Evolutionary conservation across 352 stramenopile genomes (phyloP).

Genomic region (Elongisporangium prolatum): DNA sequence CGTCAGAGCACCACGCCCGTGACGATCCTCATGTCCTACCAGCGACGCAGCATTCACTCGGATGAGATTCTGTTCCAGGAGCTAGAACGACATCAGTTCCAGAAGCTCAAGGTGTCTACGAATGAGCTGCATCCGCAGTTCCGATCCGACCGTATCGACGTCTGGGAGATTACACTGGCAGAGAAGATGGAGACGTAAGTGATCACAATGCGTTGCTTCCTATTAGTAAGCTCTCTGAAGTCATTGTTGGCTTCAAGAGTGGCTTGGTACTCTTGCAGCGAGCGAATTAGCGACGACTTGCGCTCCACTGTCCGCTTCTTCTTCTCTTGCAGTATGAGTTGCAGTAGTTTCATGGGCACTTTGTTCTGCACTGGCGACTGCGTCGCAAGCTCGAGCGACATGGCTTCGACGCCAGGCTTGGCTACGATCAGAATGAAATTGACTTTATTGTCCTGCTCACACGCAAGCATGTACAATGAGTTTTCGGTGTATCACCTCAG

Average conservation of each 20-base stretch:
- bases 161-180: conserved; percentile 34
- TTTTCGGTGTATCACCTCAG: background rate
- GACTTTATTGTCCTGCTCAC: conserved; percentile 19
- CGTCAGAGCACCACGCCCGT: conserved; percentile 25
- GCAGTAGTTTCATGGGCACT: conserved; percentile 16
- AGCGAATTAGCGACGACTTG: background rate
- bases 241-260: background rate
- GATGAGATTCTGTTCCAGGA: conserved; percentile 57
- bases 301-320: conserved; percentile 3
- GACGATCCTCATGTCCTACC: conserved; percentile 63
- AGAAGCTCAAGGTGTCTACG: conserved; percentile 17
- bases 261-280: background rate
- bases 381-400: conserved; percentile 25
- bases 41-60: conserved; percentile 57
- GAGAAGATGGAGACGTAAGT: background rate
- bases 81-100: conserved; percentile 24
- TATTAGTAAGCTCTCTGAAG: too few relatives aligned
- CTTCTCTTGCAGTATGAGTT: conserved; percentile 20
- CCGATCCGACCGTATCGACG: conserved; percentile 33
- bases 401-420: conserved; percentile 18
- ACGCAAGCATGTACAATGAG: background rate
- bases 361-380: conserved; percentile 18
- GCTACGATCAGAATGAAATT: conserved; percentile 38
- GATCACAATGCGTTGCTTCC: too few relatives aligned
- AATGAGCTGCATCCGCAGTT: conserved; percentile 36